Conservation (phyloP, 257 asterid species). For the Eustoma russellianum region DNA sequence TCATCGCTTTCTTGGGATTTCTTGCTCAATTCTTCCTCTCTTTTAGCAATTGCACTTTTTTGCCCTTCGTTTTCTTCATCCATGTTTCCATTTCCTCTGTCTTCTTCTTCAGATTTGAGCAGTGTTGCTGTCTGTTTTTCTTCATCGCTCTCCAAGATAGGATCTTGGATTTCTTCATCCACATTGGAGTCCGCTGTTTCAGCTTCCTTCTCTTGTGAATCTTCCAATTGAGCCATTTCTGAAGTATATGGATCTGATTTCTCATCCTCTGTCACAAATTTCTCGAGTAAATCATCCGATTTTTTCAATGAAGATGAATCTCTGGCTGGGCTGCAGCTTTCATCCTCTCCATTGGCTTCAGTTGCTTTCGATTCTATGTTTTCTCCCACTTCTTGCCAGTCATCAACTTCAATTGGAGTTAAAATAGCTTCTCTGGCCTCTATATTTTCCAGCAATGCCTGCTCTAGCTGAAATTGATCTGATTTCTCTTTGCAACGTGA, state of each 20-base stretch:
- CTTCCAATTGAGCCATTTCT: conserved; percentile 19
- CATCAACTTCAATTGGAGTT: conserved; percentile 39
- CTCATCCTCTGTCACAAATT: conserved; percentile 20
- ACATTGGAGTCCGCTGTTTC: conserved; percentile 9
- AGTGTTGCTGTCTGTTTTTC: conserved; percentile 2
- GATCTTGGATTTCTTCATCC: conserved; percentile 4
- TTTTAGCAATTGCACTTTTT: conserved; percentile 7
- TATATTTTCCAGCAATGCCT: conserved; percentile 17
- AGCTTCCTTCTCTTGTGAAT: conserved; percentile 15
- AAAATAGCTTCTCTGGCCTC: conserved; percentile 38
- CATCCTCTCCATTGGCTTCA: conserved; percentile 22
- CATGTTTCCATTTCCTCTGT: not conserved
- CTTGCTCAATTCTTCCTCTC: not conserved
- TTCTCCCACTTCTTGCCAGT: conserved; percentile 38
- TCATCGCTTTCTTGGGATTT: conserved; percentile 6
- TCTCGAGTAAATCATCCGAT: not conserved
- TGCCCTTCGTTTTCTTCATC: conserved; percentile 8
- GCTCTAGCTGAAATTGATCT: not conserved
- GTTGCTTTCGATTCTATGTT: conserved; percentile 18
- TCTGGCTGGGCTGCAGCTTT: conserved; percentile 3
- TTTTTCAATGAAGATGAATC: conserved; percentile 24
- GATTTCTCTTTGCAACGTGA: conserved; percentile 8
- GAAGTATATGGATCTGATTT: conserved; percentile 8
- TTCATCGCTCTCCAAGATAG: conserved; percentile 2
- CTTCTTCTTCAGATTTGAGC: conserved; percentile 7